Conservation (phyloP, 2,329 filamentous ascomycete species). For the Trichoderma harzianum region DNA sequence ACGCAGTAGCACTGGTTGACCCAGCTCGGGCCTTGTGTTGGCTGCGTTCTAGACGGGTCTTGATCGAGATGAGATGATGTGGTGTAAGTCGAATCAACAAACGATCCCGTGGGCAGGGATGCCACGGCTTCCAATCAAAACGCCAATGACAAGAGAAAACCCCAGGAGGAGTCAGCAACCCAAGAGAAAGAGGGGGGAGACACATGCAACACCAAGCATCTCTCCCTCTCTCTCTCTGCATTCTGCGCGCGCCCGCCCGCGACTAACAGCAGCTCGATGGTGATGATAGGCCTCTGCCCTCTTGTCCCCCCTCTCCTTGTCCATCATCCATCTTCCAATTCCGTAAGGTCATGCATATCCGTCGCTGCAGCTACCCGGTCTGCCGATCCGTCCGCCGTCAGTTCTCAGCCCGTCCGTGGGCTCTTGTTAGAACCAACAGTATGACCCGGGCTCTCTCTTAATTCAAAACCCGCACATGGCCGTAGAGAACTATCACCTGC, state of each 20-base stretch:
- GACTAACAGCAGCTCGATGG: neutral
- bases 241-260: neutral
- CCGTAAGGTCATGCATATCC: constrained; percentile 15
- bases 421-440: neutral
- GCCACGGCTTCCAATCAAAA: neutral
- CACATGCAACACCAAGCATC: constrained; percentile 5
- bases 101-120: neutral
- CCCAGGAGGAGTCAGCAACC: neutral
- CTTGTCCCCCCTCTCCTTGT: neutral
- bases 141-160: neutral
- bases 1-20: neutral
- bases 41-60: neutral
- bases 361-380: constrained; percentile 7
- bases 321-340: neutral
- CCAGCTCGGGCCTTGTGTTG: neutral
- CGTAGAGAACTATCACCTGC: neutral
- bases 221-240: neutral
- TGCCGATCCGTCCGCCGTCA: constrained; percentile 16
- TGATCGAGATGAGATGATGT: constrained; percentile 13
- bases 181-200: neutral
- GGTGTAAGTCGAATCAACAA: constrained; percentile 7
- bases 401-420: neutral
- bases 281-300: neutral
- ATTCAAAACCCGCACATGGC: neutral
- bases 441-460: neutral